phyloP scores from a whole-genome alignment of 495 filamentous ascomycete genomes.

The Hypoxylon lenormandii region DNA sequence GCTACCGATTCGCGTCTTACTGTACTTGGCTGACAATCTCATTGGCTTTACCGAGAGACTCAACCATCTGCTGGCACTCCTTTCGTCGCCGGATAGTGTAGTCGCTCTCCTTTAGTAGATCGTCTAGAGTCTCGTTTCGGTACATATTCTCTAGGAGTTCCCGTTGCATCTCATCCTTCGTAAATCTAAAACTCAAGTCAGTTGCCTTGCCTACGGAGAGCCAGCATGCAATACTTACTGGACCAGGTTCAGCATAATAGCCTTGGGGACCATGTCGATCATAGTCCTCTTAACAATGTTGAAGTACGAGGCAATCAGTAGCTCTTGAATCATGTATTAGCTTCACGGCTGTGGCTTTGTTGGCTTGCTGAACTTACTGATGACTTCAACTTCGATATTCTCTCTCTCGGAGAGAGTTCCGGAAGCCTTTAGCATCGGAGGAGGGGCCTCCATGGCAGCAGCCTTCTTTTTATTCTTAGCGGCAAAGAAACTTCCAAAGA shows the following conservation, averaged over 20 bases:
- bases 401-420: slow-evolving; percentile 93
- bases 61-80: slow-evolving; percentile 99
- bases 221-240: slow-evolving; percentile 70
- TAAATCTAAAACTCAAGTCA: slow-evolving; percentile 71
- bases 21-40: slow-evolving; percentile 98
- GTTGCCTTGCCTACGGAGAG: slow-evolving; percentile 5
- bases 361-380: slow-evolving; percentile 75
- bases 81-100: slow-evolving; percentile 95
- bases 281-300: slow-evolving; percentile 97
- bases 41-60: slow-evolving; percentile 83
- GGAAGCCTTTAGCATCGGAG: slow-evolving; percentile 90
- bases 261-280: slow-evolving; percentile 99
- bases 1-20: slow-evolving; percentile 59
- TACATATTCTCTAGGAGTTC: slow-evolving; percentile 99
- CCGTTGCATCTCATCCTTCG: slow-evolving; percentile 98
- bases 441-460: slow-evolving; percentile 97
- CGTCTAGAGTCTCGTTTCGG: slow-evolving; percentile 85
- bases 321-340: slow-evolving; percentile 68
- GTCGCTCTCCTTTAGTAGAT: slow-evolving; percentile 96
- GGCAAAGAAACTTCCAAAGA: slow-evolving; percentile 97
- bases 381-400: slow-evolving; percentile 94
- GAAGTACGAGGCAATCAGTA: slow-evolving; percentile 95
- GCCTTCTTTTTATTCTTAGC: slow-evolving; percentile 99
- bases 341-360: slow-evolving; percentile 12
- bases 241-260: slow-evolving; percentile 97